Conservation (phyloP, 202 grass and related monocot species). For the Zizania palustris region DNA sequence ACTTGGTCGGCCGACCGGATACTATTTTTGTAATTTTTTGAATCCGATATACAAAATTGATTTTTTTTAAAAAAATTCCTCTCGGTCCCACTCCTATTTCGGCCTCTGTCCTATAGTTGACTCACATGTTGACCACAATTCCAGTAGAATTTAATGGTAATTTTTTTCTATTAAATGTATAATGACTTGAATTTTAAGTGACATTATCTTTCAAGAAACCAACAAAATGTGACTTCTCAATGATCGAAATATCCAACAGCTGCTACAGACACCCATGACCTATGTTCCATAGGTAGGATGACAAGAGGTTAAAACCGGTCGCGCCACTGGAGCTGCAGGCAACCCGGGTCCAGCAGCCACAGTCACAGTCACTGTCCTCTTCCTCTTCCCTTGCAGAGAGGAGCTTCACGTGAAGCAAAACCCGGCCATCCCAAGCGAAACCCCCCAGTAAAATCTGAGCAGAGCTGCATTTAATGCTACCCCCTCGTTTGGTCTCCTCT, state of each 20-base stretch:
- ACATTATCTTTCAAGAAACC: neutral
- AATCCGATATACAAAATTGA: too few species aligned
- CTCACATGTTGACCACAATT: neutral
- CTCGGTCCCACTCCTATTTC: too few species aligned
- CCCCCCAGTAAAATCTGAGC: conserved; percentile 48
- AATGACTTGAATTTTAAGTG: neutral
- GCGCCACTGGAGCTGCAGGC: conserved; percentile 20
- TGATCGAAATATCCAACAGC: neutral
- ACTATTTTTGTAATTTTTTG: too few species aligned
- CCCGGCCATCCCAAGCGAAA: conserved; percentile 3
- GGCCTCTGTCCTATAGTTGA: neutral
- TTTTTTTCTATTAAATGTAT: neutral
- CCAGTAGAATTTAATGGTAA: neutral
- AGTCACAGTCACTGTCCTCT: conserved; percentile 27
- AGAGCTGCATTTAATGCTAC: conserved; percentile 54
- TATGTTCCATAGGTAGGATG: neutral
- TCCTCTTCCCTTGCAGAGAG: conserved; percentile 3
- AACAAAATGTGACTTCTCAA: neutral
- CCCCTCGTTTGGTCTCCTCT: conserved; percentile 26
- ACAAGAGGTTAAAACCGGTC: conserved; percentile 28
- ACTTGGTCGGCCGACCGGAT: too few species aligned
- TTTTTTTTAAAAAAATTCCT: too few species aligned
- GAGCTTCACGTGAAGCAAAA: conserved; percentile 60
- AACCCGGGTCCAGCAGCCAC: conserved; percentile 17
- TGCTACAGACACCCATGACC: neutral